Conservation (phyloP, 495 filamentous ascomycete species). For the Copromyces sp. region DNA sequence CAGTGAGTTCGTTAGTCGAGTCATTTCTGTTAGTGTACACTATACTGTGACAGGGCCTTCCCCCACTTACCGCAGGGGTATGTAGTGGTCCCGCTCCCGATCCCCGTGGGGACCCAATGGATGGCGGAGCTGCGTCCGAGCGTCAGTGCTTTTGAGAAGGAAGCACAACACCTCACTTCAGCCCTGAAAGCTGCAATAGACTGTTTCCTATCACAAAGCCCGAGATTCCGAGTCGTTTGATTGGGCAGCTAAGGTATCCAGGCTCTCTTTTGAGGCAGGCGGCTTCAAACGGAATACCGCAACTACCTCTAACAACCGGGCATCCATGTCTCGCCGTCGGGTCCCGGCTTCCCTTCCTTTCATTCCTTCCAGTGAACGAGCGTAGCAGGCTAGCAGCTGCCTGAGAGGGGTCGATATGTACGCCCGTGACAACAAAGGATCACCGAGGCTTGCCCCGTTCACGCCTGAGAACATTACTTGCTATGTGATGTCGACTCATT, state of each 20-base stretch:
- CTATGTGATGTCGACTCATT: neutral
- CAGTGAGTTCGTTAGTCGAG: neutral
- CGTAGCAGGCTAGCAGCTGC: neutral
- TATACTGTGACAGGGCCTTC: neutral
- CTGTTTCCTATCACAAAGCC: neutral
- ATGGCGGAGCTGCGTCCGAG: neutral
- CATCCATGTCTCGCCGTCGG: neutral
- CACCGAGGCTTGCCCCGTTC: neutral
- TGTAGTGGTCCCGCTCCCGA: neutral
- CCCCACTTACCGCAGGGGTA: neutral
- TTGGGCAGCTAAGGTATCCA: neutral
- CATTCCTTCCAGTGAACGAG: neutral
- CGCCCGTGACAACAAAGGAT: neutral
- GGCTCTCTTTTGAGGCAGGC: neutral
- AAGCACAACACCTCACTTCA: neutral
- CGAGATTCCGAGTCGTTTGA: neutral
- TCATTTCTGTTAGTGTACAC: neutral
- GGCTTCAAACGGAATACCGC: neutral
- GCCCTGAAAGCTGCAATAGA: neutral
- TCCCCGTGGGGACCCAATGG: neutral
- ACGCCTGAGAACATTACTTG: neutral
- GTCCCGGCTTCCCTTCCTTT: neutral
- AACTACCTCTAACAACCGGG: neutral
- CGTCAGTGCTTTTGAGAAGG: neutral
- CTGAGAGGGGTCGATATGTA: neutral